Percentiles rank a stretch among this genome's conserved stretches.
These are phyloP conservation scores for Penicillium simplicissimum DNA, from an alignment of 495 filamentous ascomycete species.

Conservation along the genomic window DNA sequence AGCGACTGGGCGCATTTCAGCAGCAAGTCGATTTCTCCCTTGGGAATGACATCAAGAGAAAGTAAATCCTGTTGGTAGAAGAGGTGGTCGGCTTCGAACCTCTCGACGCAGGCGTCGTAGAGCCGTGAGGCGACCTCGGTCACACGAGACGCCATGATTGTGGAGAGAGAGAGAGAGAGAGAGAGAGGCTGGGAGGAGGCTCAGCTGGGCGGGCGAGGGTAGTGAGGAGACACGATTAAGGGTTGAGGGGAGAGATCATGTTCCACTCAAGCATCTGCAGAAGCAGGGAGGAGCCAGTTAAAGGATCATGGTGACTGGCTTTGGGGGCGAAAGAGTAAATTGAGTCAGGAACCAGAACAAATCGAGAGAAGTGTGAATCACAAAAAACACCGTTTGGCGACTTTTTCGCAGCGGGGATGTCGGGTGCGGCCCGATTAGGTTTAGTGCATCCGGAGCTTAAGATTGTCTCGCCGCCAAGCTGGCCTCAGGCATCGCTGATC, in stretches of 20 bases:
- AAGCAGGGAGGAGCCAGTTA: conserved; percentile 24
- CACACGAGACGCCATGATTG: conserved; percentile 35
- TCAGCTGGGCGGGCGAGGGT: conserved; percentile 1
- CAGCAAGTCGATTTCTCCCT: conserved; percentile 57
- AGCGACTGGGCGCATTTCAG: conserved; percentile 61
- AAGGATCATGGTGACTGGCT: conserved; percentile 20
- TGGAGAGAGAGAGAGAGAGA: conserved; percentile 35
- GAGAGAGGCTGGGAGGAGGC: conserved; percentile 20
- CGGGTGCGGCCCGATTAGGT: conserved; percentile 21
- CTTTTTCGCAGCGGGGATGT: conserved; percentile 33
- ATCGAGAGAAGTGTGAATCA: conserved; percentile 21
- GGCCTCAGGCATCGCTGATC: conserved; percentile 33
- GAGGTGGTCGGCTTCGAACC: conserved; percentile 49
- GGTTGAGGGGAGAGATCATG: conserved; percentile 21
- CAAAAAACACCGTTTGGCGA: conserved; percentile 35
- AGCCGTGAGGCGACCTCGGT: conserved; percentile 45
- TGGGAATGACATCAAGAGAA: conserved; percentile 60
- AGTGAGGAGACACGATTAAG: conserved; percentile 21
- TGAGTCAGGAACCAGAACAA: conserved; percentile 19
- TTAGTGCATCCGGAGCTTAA: conserved; percentile 33
- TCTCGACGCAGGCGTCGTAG: conserved; percentile 44
- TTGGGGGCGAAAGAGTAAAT: neutral
- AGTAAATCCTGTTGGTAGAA: conserved; percentile 70
- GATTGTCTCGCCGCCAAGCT: conserved; percentile 6
- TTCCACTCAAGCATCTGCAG: conserved; percentile 28